Conservation (phyloP, 805 yeast genomes). For the Barnettozyma wickerhamii region DNA sequence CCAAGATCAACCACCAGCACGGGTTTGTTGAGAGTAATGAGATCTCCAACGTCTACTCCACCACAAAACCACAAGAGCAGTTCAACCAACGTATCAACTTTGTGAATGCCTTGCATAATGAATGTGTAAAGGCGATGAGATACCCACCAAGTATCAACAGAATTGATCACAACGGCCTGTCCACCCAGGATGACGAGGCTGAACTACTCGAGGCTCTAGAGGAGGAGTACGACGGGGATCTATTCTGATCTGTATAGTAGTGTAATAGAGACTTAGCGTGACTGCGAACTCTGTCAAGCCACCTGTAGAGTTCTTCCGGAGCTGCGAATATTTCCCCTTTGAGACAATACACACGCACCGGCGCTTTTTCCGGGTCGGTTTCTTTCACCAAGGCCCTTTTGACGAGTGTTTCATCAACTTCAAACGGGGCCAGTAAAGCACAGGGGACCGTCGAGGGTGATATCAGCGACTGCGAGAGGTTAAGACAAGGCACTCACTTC, state of each 20-base stretch:
- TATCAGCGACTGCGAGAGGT: too few relatives aligned
- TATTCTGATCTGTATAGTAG: conserved; percentile 14
- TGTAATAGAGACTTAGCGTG: not conserved
- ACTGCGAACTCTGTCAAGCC: not conserved
- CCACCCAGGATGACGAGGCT: conserved; percentile 21
- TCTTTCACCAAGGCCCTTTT: too few relatives aligned
- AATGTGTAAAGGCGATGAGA: conserved; percentile 91
- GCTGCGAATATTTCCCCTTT: not conserved
- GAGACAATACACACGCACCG: too few relatives aligned
- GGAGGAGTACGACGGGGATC: conserved; percentile 25
- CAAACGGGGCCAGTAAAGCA: too few relatives aligned
- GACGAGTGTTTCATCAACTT: too few relatives aligned
- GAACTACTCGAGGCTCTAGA: conserved; percentile 24
- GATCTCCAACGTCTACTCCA: conserved; percentile 78
- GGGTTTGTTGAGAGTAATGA: conserved; percentile 93
- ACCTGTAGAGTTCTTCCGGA: too few relatives aligned
- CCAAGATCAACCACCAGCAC: conserved; percentile 81
- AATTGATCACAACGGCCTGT: conserved; percentile 8
- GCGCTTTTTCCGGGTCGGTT: not conserved
- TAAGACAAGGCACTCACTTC: too few relatives aligned
- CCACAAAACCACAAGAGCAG: conserved; percentile 78
- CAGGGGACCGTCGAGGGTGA: too few relatives aligned
- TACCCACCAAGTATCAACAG: conserved; percentile 51
- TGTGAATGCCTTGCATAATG: conserved; percentile 86
- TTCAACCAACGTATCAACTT: conserved; percentile 93